Conservation (phyloP, 78 protist species). For the Dictyostelium discoideum region DNA sequence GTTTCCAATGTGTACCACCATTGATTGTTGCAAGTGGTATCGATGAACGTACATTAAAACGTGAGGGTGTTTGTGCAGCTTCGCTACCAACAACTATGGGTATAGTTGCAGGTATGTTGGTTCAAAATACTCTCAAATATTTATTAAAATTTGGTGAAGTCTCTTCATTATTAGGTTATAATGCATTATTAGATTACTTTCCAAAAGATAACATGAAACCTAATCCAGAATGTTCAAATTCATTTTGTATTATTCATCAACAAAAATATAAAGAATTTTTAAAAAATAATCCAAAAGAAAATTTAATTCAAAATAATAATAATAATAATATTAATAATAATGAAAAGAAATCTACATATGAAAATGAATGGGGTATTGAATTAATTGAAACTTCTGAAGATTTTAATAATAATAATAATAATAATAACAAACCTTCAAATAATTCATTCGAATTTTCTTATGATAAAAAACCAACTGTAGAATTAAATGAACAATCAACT, state of each 20-base stretch:
- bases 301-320: no score
- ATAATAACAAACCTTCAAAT: neutral
- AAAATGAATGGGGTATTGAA: conserved; percentile 76
- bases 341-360: conserved; percentile 25
- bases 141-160: conserved; percentile 93
- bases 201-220: conserved; percentile 91
- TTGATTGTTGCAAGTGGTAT: conserved; percentile 94
- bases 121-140: conserved; percentile 95
- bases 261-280: conserved; percentile 42
- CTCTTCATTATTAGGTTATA: conserved; percentile 93
- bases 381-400: conserved; percentile 20
- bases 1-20: conserved; percentile 97
- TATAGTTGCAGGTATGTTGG: conserved; percentile 94
- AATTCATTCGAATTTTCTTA: conserved; percentile 28
- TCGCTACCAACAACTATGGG: conserved; percentile 99
- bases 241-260: conserved; percentile 69
- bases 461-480: conserved; percentile 70
- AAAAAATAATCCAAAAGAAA: conserved; percentile 15
- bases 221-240: conserved; percentile 90
- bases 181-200: conserved; percentile 93
- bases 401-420: neutral
- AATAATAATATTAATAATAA: neutral
- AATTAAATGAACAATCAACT: conserved; percentile 24
- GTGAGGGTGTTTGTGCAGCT: conserved; percentile 97
- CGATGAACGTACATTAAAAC: conserved; percentile 91